phyloP scores from a whole-genome alignment of 495 filamentous ascomycete species.

The Penicillium tannophilum region DNA sequence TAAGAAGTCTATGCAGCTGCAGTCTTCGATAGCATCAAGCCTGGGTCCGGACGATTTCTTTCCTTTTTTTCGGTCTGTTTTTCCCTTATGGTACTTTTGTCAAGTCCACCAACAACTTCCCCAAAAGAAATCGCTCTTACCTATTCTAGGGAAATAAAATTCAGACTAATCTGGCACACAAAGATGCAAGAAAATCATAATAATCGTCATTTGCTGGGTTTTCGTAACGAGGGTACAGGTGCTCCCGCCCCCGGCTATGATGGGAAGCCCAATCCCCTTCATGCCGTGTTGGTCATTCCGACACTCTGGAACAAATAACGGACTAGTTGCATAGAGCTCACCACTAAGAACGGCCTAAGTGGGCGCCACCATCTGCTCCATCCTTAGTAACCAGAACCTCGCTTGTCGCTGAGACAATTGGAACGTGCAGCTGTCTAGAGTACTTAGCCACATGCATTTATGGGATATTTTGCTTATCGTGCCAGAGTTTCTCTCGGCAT shows the following conservation, averaged over 20 bases:
- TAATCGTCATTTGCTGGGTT: neutral
- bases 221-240: neutral
- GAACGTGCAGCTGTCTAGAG: neutral
- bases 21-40: slow-evolving; percentile 21
- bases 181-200: neutral
- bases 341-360: slow-evolving; percentile 8
- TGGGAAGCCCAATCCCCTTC: slow-evolving; percentile 19
- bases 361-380: slow-evolving; percentile 18
- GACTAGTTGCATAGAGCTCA: neutral
- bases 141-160: no score
- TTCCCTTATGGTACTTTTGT: slow-evolving; percentile 16
- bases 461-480: neutral
- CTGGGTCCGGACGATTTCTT: slow-evolving; percentile 14
- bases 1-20: slow-evolving; percentile 4
- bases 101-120: neutral
- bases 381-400: neutral
- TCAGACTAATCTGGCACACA: neutral
- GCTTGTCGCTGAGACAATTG: neutral
- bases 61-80: neutral
- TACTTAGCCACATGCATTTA: neutral
- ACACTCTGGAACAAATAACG: slow-evolving; percentile 9
- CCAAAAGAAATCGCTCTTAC: neutral
- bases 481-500: neutral
- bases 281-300: slow-evolving; percentile 21
- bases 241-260: slow-evolving; percentile 2